Evolutionary conservation across 31 red algal species (phyloP).

Genomic region (Asparagopsis taxiformis): DNA sequence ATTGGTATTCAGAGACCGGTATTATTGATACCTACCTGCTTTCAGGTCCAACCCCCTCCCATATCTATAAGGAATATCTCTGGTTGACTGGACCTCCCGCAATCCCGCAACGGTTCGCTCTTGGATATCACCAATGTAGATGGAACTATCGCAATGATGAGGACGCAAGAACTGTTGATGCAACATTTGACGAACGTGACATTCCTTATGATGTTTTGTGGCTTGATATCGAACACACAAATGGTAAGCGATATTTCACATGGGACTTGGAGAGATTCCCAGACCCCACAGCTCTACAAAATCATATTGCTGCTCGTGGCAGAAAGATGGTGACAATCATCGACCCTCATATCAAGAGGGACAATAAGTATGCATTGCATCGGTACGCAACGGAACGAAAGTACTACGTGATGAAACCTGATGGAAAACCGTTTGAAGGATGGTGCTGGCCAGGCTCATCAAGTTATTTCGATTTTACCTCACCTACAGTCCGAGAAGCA

Average conservation of each 20-base stretch:
- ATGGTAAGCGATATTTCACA: constrained; percentile 98
- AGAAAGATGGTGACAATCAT: constrained; percentile 97
- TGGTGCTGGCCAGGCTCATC: constrained; percentile 96
- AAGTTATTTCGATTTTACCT: constrained; percentile 84
- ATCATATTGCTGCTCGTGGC: constrained; percentile 66
- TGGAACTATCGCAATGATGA: constrained; percentile 96
- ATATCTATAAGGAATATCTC: constrained; percentile 69
- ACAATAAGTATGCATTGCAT: constrained; percentile 83
- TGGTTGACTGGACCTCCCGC: constrained; percentile 80
- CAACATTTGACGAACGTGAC: constrained; percentile 76
- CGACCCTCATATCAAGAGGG: constrained; percentile 96
- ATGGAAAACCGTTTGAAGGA: constrained; percentile 77
- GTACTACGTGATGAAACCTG: constrained; percentile 75
- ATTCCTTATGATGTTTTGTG: constrained; percentile 98
- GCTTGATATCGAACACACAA: constrained; percentile 99
- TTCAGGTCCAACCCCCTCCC: constrained; percentile 33
- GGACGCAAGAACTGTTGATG: constrained; percentile 75
- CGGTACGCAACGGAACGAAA: constrained; percentile 44
- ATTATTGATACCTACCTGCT: constrained; percentile 82
- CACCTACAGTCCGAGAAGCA: constrained; percentile 45
- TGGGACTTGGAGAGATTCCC: constrained; percentile 95
- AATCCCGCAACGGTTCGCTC: constrained; percentile 85
- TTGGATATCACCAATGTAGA: constrained; percentile 97
- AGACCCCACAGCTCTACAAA: constrained; percentile 67
- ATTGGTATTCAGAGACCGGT: constrained; percentile 88